Base-by-base conservation (phyloP, 2,329 filamentous ascomycete genomes). In the Cytospora schulzeri region DNA sequence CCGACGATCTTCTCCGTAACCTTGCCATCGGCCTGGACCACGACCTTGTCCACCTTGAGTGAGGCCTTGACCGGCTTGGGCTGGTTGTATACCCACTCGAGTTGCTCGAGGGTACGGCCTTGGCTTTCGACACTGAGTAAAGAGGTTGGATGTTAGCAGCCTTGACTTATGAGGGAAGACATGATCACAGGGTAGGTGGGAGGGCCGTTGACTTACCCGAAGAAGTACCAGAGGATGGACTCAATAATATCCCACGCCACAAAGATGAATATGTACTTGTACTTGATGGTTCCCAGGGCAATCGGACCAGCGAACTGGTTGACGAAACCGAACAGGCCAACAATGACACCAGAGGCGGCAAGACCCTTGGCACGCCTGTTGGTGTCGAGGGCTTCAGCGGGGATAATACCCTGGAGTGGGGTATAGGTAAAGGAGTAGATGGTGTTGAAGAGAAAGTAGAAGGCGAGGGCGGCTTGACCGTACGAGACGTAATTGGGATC, bases 361-460 rank as follows among this genome's bases (percentile, higher is more conserved):
- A 81, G 71, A 66, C 80, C 80, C 72, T 82, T 82, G 64, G 80
- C 78, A 60, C 80, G 78, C 45, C 75, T 80, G 4, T 80, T 81
- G 1, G 79, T 82, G 69, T 81, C 80, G 35, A 83, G 74, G 3
- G 79, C 78, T 66, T 83, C 80, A 31, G 78, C 77, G 2, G 80
- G 79, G 50, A 81, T 76, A 52, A 81, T 78, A 63, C 77, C 79
- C 66, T 83, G 80, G 15, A 83, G 76, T 1, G 81, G 80, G 2
- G 80, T 82, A 69, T 82, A 82, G 50, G 79, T 80, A 68, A 82
- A 82, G 3, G 80, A 81, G 71, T 80, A 82, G 64, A 81, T 73
- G 31, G 81, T 71, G 70, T 81, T 81, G 75, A 83, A 81, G 19
- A 83, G 71, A 69, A 82, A 82, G 72, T 82, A 82, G 24, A 78